Base-by-base conservation (phyloP, 2,329 filamentous ascomycete species). In the Trichoderma sp. region DNA sequence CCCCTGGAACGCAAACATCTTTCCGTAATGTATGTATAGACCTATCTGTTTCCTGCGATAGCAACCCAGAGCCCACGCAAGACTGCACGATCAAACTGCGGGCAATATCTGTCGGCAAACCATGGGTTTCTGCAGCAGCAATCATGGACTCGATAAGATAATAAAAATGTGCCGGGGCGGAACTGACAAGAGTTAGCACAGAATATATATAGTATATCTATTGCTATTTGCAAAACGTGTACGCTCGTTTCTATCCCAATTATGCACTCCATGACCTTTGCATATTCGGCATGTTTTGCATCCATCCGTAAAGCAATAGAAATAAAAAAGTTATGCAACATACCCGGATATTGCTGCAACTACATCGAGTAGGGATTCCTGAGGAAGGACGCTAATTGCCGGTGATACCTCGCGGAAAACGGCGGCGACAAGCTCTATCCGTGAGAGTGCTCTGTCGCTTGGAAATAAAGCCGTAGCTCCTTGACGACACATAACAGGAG, bases 61-160 rank as follows among this genome's bases (percentile, higher is more conserved):
- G 38, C 56, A 72, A 38, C 29, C 68, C 68, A 8, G 68, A 72
- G 50, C 68, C 68, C 31, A 72, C 50, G 35, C 68, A 72, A 60
- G 68, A 72, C 35, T 72, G 68, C 3, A 72, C 68, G 24, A 72
- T 38, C 68, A 72, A 24, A 38, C 50, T 60, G 16, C 68, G 53
- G 35, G 68, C 68, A 18, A 60, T 63, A n/a, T 72, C 68, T 24
- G 53, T 56, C 6, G 68, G 38, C 14, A 72, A 29, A 12, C 68
- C 68, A 38, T 72, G 29, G 12, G 56, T 35, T n/a, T 35, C 68
- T 1, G 50, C 68, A 9, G 35, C 68, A 60, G 68, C 12, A 31
- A 72, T 45, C 31, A 72, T 72, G 24, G 68, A 72, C 16, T 72
- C 56, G 24, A 72, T 72, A 8, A 72, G 29, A 60, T 72, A 72